A percentile compares a stretch with the other conserved stretches of the same genome.
Evolutionary conservation across 75 land plant genomes (phyloP).

Genomic region (Isoetes taiwanensis): DNA sequence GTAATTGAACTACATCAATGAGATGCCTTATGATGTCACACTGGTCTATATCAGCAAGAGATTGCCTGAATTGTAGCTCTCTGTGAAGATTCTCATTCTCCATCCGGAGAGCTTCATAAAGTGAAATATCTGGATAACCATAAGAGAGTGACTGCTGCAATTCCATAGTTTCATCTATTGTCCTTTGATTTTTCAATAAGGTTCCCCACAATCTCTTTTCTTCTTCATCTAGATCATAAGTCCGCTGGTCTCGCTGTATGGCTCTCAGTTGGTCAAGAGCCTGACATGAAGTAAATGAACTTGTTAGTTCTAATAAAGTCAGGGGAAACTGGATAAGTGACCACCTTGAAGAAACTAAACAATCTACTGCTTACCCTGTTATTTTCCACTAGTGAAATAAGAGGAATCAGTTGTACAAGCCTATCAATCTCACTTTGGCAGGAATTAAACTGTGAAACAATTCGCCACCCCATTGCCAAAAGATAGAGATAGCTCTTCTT

Average conservation of each 20-base stretch:
- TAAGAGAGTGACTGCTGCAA: not conserved
- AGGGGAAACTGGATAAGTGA: too few species aligned
- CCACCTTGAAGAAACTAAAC: too few species aligned
- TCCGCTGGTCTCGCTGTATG: not conserved
- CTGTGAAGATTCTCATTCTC: not conserved
- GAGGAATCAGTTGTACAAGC: not conserved
- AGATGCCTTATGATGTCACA: not conserved
- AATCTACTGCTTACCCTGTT: too few species aligned
- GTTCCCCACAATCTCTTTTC: not conserved
- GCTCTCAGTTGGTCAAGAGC: not conserved
- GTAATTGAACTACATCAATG: not conserved
- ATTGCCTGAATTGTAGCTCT: not conserved
- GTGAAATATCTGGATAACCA: not conserved
- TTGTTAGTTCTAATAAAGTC: too few species aligned
- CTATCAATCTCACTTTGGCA: slow-evolving; percentile 1
- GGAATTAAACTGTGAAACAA: not conserved
- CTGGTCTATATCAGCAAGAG: not conserved
- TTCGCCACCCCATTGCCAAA: not conserved
- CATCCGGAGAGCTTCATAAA: not conserved
- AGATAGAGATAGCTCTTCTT: slow-evolving; percentile 5
- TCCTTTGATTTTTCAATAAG: not conserved
- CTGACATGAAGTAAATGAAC: too few species aligned
- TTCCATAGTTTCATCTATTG: not conserved
- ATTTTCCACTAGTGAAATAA: not conserved
- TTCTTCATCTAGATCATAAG: not conserved